Base-by-base conservation (phyloP, 345 rosid genomes). In the Fremontodendron californicum region DNA sequence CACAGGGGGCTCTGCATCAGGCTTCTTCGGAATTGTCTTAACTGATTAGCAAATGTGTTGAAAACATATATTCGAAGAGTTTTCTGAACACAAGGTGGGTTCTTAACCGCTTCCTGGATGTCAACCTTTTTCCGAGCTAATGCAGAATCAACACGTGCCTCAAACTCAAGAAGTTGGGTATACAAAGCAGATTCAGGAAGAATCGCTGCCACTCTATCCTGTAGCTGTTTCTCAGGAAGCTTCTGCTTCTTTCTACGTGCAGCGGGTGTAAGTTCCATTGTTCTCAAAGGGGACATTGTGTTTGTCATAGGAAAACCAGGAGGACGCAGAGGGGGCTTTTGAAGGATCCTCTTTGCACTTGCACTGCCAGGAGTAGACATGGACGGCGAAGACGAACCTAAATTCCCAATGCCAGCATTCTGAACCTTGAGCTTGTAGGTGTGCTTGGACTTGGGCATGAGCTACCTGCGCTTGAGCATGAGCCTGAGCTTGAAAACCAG, bases 151-250 rank as follows among this genome's bases (percentile, higher is more conserved):
- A 92, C 97, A 16, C 96, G 91, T 67, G 94, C 75, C 85, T 95
- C 99, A 75, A 95, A 95, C 87, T 95, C 99, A 46, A 95, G 94
- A 78, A 95, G n/a, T n/a, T n/a, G n/a, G n/a, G n/a, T n/a, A n/a
- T n/a, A n/a, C n/a, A n/a, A n/a, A n/a, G n/a, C n/a, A n/a, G 99
- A 95, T 82, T 95, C 99, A 0, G 99, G 99, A 58, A 95, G 87
- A 88, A 95, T 90, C 0, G 98, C 95, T 2, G 97, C 99, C 77
- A 93, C 98, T 49, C 96, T 87, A 31, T 93, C 99, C 68, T 90
- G 97, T 33, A 92, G 80, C 51, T 94, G 96, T 84, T 90, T 93
- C 73, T 95, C 99, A 0, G 97, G 96, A 78, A 92, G 90, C 87
- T 92, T 95, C n/a, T 92, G 98, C 84, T 90, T 95, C 91, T 95